phyloP scores from a whole-genome alignment of 495 filamentous ascomycete genomes.

The Aspergillus affinis region DNA sequence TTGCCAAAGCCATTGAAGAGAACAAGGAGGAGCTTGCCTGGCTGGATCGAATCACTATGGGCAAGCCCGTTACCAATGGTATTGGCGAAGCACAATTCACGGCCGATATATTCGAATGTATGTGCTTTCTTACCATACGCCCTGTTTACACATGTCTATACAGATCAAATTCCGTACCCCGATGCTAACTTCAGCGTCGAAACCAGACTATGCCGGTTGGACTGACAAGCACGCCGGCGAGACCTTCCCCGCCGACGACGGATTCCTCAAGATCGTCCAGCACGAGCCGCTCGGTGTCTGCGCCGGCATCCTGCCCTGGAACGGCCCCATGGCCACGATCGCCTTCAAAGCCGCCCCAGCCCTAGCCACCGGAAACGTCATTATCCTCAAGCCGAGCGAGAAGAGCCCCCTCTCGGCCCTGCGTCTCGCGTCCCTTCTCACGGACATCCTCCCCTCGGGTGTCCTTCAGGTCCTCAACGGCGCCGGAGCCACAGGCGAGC shows the following conservation, averaged over 20 bases:
- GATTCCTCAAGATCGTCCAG: slow-evolving; percentile 43
- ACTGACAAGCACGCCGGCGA: slow-evolving; percentile 48
- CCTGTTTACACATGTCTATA: too few relatives aligned
- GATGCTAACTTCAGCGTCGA: too few relatives aligned
- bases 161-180: too few relatives aligned
- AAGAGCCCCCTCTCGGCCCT: slow-evolving; percentile 82
- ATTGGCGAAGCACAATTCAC: not conserved
- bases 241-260: slow-evolving; percentile 41
- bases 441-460: slow-evolving; percentile 83
- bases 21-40: slow-evolving; percentile 3
- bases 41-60: slow-evolving; percentile 5
- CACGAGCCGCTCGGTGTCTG: slow-evolving; percentile 60
- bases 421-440: slow-evolving; percentile 49
- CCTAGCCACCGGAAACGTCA: slow-evolving; percentile 39
- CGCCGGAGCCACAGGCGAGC: slow-evolving; percentile 61
- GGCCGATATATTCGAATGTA: slow-evolving; percentile 5
- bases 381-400: slow-evolving; percentile 85
- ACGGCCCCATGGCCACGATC: slow-evolving; percentile 32
- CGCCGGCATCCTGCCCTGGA: slow-evolving; percentile 49
- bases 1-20: not conserved
- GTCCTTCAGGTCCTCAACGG: slow-evolving; percentile 86
- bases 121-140: too few relatives aligned
- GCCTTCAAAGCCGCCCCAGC: slow-evolving; percentile 42
- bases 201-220: slow-evolving; percentile 44
- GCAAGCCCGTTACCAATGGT: slow-evolving; percentile 1